Base-by-base conservation (phyloP, 352 stramenopile genomes). In the Globisporangium spiculum region DNA sequence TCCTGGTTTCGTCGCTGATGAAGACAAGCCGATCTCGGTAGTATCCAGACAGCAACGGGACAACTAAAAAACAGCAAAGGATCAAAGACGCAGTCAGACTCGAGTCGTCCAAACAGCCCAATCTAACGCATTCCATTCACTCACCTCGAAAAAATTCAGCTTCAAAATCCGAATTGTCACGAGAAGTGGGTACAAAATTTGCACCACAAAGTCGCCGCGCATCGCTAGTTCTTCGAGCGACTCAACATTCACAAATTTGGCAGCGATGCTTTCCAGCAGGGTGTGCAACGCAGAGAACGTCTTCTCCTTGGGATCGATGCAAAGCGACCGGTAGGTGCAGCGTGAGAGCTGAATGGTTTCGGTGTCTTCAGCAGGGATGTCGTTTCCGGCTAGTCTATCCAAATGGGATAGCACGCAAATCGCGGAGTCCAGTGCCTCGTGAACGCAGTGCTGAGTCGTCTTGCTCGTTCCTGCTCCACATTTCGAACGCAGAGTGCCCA, bases 61-160 rank as follows among this genome's bases (percentile, higher is more conserved):
- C 46, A 94, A 77, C 88, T 94, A 32, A 70, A 10, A 68, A 26
- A n/a, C 7, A 68, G 3, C 60, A 24, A 68, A 14, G 12, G 27
- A 36, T 59, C 22, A 3, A 48, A 65, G 27, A 20, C 9, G 52
- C 14, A 52, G 16, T 53, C 18, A 54, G 27, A 32, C 16, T 20
- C 30, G 18, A 69, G 4, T 32, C 20, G 26, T 54, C 44, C 12
- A 24, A 20, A 71, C 27, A 64, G 38, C 20, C 12, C 1, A 38
- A 26, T 8, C 30, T 7, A 18, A 4, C 24, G 20, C 18, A 32
- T 32, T 32, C 27, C 27, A 32, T 32, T 14, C 44, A 38, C 77
- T 62, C 75, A 95, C 88, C 84, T 96, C 89, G 34, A 94, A 96
- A 54, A 96, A 91, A 73, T 96, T 96, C 4, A 94, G 67, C 61